These are phyloP conservation scores for Aspergillus costaricaensis DNA, from an alignment of 2,329 filamentous ascomycete genomes.

Conservation along the genomic window DNA sequence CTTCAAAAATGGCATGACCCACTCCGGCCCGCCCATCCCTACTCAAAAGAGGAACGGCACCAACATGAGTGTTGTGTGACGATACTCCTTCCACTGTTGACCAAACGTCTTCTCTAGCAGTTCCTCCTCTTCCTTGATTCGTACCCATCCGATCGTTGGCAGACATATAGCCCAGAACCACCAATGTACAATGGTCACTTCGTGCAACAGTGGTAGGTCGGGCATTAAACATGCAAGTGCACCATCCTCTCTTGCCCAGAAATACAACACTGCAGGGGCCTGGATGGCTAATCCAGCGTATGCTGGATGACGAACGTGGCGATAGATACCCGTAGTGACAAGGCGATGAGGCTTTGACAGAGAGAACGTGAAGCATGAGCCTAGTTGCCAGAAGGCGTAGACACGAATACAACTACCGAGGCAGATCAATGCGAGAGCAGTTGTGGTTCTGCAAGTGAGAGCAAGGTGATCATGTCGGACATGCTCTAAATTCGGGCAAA, in stretches of 20 bases:
- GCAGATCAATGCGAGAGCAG: not conserved
- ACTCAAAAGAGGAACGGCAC: not conserved
- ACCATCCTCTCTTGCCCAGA: not conserved
- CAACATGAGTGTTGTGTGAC: not conserved
- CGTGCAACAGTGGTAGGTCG: not conserved
- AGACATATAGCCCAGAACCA: not conserved
- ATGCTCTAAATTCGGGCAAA: constrained; percentile 1
- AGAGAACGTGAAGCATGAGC: constrained; percentile 5
- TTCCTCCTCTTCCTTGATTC: not conserved
- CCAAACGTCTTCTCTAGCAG: constrained; percentile 2
- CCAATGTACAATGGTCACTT: not conserved
- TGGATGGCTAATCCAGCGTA: not conserved
- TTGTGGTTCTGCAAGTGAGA: not conserved
- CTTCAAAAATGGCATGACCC: no score
- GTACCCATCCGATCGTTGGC: not conserved
- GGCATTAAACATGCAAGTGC: not conserved
- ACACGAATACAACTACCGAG: not conserved
- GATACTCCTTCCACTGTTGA: constrained; percentile 4
- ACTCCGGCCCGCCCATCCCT: no score
- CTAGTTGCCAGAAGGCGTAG: not conserved
- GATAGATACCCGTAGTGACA: not conserved
- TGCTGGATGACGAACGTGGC: constrained; percentile 6
- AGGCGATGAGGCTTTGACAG: not conserved
- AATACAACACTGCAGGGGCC: not conserved
- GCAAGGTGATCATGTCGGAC: not conserved